Evolutionary conservation across 2,329 filamentous ascomycete species (phyloP), one percentile per base, ranked within the genome.

Genomic region (Parafenestella ontariensis): DNA sequence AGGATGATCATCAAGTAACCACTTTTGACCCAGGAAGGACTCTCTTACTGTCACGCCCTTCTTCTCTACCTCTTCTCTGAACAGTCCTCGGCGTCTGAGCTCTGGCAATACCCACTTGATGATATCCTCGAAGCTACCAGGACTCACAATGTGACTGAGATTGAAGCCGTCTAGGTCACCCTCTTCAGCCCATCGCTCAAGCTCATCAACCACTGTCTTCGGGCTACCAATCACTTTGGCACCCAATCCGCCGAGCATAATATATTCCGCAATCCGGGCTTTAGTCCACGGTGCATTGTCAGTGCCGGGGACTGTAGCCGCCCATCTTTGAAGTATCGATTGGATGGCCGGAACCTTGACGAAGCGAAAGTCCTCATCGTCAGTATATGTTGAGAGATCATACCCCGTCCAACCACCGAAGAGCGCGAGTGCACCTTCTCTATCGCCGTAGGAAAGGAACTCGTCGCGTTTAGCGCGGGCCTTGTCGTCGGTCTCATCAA

Each of bases 331-430:
- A 0, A 59, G 56, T 8, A 56, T 54, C 3, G 51, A 55, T 44
- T 58, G 58, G 7, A 61, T 40, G 1, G 40, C 18, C 13, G 36
- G 36, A 21, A 6, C 18, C 8, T 40, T 15, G n/a, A 10, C 21
- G 18, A 40, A 24, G 9, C 36, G 36, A n/a, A 40, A 21, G 9
- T 40, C 36, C 52, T 54, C 34, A 24, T 54, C 52, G 15, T 49
- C 46, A 2, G 36, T 26, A 33, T 87, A 87, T 26, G 78, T 72
- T 6, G 78, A 76, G 26, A 88, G 73, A 64, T 88, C 84, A 41
- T 87, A 84, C 1, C 85, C 88, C 0, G 87, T 90, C 87, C 87
- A 91, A 1, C 88, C 88, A 10, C 87, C 87, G 62, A 91, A 91
- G 17, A 90, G 72, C 1, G 87, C 86, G 45, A 90, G 69, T 0